Evolutionary conservation across 129 eudicot genomes (phyloP), one percentile per base, ranked within the genome.

Genomic region (Mikania micrantha): DNA sequence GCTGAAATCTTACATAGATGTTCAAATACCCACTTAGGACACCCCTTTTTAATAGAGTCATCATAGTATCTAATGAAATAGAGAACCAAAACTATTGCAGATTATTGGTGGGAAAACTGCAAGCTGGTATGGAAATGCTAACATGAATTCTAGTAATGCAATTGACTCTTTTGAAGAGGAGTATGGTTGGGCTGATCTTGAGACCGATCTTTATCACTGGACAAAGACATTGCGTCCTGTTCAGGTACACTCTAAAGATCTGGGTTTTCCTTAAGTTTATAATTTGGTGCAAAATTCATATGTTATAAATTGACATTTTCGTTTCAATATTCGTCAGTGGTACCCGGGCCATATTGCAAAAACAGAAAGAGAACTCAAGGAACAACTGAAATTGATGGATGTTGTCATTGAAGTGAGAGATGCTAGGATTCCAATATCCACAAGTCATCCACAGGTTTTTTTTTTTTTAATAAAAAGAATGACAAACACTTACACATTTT

Each of bases 341-440:
- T 93, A 88, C 80, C 98, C 98, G 52, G 98, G 98, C 22, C 98
- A 93, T 82, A 93, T 93, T 76, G 98, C 83, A 25, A 93, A 93
- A 84, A 88, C 98, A 20, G 98, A 93, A 79, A 93, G 83, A 57
- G 96, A 93, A 57, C 98, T 93, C 25, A 88, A 88, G 79, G 95
- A 84, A 66, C 98, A 93, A 69, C 81, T 93, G 27, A 93, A 88
- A 71, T 71, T 93, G 74, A 93, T 93, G 98, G 98, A 93, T 74
- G 98, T 93, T 73, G 98, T 93, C 35, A 88, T 93, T 76, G 98
- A 93, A 83, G 98, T 93, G n/a, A 89, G 98, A 70, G 98, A 93
- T 75, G 98, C 88, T 45, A 93, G 98, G 83, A 93, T 93, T 72
- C 98, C 98, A 22, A 60, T 86, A 85, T 86, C 96, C 66, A 93